Evolutionary conservation across 148 eudicot genomes (phyloP).

Genomic region (Polygonum maritimum): DNA sequence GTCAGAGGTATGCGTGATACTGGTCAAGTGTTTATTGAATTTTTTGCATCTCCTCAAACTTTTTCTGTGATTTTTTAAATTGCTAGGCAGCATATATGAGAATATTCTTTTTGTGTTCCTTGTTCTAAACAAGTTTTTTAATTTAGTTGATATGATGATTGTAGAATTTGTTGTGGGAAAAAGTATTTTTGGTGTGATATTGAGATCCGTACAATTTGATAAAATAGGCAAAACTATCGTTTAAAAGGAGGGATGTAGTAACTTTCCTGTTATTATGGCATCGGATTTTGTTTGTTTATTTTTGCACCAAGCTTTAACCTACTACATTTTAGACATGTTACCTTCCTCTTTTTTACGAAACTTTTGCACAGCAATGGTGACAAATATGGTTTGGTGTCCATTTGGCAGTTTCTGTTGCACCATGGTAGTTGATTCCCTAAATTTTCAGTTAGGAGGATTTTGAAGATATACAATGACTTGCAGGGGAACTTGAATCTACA

Average conservation of each 20-base stretch:
- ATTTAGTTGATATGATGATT: not conserved
- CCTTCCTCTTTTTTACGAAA: not conserved
- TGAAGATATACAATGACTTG: not conserved
- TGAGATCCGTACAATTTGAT: not conserved
- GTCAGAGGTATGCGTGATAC: constrained; percentile 46
- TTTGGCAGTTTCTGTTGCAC: not conserved
- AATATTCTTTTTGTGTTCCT: not conserved
- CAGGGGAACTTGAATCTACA: not conserved
- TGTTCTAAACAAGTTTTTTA: not conserved
- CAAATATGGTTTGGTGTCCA: not conserved
- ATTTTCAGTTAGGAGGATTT: not conserved
- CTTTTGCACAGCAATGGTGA: not conserved
- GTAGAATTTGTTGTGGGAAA: not conserved
- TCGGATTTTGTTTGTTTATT: not conserved
- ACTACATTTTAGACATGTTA: not conserved
- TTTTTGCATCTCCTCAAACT: not conserved
- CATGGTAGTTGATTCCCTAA: not conserved
- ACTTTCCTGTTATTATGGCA: not conserved
- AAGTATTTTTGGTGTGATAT: not conserved
- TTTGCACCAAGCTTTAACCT: not conserved
- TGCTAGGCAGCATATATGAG: not conserved
- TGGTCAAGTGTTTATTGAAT: no score
- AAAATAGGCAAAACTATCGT: not conserved
- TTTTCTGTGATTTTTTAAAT: not conserved
- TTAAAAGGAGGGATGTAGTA: not conserved